Percentiles rank a stretch among this genome's conserved stretches.
Conservation (phyloP, 164 flowering plant genomes). For the Stephania japonica region DNA sequence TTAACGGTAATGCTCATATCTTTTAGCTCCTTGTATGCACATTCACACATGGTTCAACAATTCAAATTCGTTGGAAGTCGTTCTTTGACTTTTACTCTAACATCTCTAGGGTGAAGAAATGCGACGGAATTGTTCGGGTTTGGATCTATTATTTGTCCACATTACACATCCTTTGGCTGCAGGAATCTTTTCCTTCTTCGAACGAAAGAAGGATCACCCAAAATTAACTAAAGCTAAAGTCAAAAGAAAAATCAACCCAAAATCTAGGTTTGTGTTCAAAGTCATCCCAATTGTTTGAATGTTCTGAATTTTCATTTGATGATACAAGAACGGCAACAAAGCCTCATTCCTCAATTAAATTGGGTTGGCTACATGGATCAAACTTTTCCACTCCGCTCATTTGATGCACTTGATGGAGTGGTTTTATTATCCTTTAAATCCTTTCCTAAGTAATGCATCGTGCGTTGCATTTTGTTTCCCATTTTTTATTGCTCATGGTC, state of each 20-base stretch:
- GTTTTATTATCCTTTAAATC: no score
- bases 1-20: conserved; percentile 31
- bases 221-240: conserved; percentile 25
- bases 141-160: conserved; percentile 36
- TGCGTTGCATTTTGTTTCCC: no score
- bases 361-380: neutral
- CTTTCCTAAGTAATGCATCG: no score
- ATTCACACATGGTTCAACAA: neutral
- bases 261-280: conserved; percentile 29
- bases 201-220: conserved; percentile 24
- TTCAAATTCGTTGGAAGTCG: conserved; percentile 2
- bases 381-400: no score
- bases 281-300: neutral
- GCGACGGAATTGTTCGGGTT: conserved; percentile 36
- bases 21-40: conserved; percentile 2
- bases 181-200: conserved; percentile 21
- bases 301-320: neutral
- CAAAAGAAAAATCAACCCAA: conserved; percentile 31
- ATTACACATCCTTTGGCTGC: conserved; percentile 32
- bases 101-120: conserved; percentile 41
- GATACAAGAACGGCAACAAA: neutral
- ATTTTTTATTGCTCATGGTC: no score
- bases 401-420: no score
- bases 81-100: neutral
- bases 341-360: neutral